Conservation (phyloP, 441 rosid species). For the Pelargonium hybrid region DNA sequence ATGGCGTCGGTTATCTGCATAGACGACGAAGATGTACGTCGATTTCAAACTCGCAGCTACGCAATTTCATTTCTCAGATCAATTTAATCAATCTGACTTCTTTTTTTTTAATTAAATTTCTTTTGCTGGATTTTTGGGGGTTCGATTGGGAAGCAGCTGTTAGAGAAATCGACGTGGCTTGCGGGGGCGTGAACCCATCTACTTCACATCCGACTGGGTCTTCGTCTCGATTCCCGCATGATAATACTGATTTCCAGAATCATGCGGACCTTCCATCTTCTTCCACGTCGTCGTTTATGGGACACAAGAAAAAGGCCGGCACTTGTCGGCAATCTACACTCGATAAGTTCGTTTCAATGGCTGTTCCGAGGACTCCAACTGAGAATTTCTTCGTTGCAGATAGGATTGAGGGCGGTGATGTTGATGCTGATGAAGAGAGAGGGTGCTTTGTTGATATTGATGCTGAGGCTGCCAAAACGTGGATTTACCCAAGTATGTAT, state of each 20-base stretch:
- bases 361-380: conserved; percentile 11
- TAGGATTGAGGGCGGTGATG: conserved; percentile 11
- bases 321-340: conserved; percentile 56
- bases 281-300: background rate
- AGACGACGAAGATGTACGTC: conserved; percentile 39
- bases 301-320: conserved; percentile 18
- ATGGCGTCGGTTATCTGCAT: conserved; percentile 36
- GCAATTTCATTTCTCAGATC: background rate
- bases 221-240: background rate
- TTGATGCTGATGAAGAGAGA: conserved; percentile 21
- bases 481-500: conserved; percentile 77
- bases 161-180: conserved; percentile 65
- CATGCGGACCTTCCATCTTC: conserved; percentile 15
- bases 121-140: conserved; percentile 25
- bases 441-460: conserved; percentile 41
- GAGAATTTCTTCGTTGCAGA: conserved; percentile 18
- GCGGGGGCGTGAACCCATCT: conserved; percentile 28
- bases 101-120: no score
- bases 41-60: background rate
- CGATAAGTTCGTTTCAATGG: conserved; percentile 41
- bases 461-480: conserved; percentile 61
- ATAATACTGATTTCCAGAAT: conserved; percentile 19
- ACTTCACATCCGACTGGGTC: conserved; percentile 9
- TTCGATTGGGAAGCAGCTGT: conserved; percentile 97
- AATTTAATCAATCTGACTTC: background rate